Percentiles rank a stretch among this genome's conserved stretches.
phyloP scores from a whole-genome alignment of 2,329 filamentous ascomycete genomes.

The Blumeriella jaapii region DNA sequence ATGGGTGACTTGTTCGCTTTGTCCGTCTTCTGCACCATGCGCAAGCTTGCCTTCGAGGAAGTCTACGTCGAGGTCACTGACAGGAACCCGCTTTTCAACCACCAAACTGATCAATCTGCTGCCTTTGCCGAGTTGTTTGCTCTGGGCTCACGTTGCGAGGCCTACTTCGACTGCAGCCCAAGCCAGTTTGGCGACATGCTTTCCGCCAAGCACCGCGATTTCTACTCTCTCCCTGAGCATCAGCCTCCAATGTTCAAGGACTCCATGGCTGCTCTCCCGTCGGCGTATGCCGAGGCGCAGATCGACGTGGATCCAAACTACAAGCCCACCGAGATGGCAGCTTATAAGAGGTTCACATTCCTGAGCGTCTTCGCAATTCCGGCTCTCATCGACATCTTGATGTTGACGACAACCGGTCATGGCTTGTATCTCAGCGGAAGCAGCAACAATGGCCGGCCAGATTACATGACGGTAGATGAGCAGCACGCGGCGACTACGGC shows the following conservation, averaged over 20 bases:
- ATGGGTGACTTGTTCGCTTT: constrained; percentile 44
- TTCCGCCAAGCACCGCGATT: constrained; percentile 26
- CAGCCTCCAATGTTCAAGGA: constrained; percentile 39
- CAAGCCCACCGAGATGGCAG: constrained; percentile 32
- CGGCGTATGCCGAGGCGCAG: constrained; percentile 38
- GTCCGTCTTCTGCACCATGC: constrained; percentile 44
- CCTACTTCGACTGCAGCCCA: constrained; percentile 46
- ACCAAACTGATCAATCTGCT: constrained; percentile 50
- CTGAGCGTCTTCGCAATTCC: constrained; percentile 41
- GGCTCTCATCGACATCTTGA: constrained; percentile 31
- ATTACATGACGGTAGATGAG: constrained; percentile 39
- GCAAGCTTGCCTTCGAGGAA: constrained; percentile 46
- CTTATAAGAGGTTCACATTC: constrained; percentile 30
- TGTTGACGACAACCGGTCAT: constrained; percentile 46
- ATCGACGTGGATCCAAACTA: constrained; percentile 39
- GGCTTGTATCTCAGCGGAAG: constrained; percentile 45
- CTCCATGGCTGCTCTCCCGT: constrained; percentile 36
- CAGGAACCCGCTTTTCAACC: constrained; percentile 48
- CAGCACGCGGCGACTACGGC: constrained; percentile 42
- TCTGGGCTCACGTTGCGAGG: constrained; percentile 49
- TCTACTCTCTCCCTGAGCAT: constrained; percentile 34
- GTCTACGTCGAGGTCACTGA: constrained; percentile 52
- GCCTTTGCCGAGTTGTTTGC: constrained; percentile 54
- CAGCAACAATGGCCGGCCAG: neutral
- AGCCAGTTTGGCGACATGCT: constrained; percentile 33